Base-by-base conservation (phyloP, 2,329 filamentous ascomycete species). In the Colletotrichum liaoningense region DNA sequence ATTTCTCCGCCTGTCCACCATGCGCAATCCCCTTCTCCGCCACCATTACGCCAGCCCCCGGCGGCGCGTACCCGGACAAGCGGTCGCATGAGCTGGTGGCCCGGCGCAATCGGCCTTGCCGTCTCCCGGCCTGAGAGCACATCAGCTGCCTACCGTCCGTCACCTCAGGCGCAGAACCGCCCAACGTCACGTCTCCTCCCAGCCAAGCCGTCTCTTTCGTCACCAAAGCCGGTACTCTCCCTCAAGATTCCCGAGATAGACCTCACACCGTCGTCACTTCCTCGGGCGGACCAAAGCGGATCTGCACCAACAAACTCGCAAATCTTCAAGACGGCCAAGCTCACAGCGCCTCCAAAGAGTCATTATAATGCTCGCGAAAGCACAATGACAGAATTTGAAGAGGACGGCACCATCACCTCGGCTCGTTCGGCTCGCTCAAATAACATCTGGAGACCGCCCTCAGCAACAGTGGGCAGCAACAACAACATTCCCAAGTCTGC, bases 391-490 rank as follows among this genome's bases (percentile, higher is more conserved):
- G 84, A 90, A 79, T 87, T 89, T 71, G 87, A 89, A 73, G 85
- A 90, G 79, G 85, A 88, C 76, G 81, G 87, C 72, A 80, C 84
- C 57, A 58, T 77, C 59, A 80, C 82, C 4, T 75, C 75, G 26
- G 71, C 74, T 14, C 69, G 73, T 4, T 74, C 79, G 78, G 28
- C 83, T 63, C 77, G 84, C 75, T 80, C 79, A 2, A 79, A 78
- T n/a, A 84, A 86, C 68, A 84, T 89, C 58, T 90, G 88, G 88
- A 82, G 86, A 14, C 87, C 86, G 6, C 87, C 87, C 0, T 83
- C 85, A 2, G 81, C 81, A 2, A 58, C 56, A 8, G 69, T 63
- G 2, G 67, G 71, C 9, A 73, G 71, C 14, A 73, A 42, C 19
- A 85, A 84, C 24, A 49, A n/a, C 42, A 19, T 49, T 49, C 85